These are phyloP conservation scores for Talaromyces ruber DNA, from an alignment of 495 filamentous ascomycete genomes.

Conservation along the genomic window DNA sequence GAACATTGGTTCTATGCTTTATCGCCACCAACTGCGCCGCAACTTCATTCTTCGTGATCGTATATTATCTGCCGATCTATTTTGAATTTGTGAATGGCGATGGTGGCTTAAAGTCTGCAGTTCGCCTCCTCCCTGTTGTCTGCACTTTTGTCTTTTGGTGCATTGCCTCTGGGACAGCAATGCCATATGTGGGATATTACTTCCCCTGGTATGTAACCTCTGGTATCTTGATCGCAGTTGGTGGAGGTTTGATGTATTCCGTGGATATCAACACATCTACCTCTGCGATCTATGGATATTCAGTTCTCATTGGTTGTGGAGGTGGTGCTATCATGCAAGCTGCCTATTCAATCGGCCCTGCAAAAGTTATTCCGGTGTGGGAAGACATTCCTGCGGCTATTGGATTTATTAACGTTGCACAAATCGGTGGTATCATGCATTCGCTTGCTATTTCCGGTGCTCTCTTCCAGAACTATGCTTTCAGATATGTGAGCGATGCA, in stretches of 20 bases:
- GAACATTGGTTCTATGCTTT: conserved; percentile 12
- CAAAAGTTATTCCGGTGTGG: conserved; percentile 23
- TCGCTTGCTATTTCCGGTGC: conserved; percentile 48
- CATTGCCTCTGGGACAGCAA: conserved; percentile 31
- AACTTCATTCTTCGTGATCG: conserved; percentile 14
- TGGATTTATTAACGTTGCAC: conserved; percentile 44
- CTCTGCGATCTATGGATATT: conserved; percentile 37
- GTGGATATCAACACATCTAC: conserved; percentile 19
- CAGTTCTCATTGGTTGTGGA: conserved; percentile 43
- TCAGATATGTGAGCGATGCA: neutral
- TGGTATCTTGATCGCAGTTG: conserved; percentile 35
- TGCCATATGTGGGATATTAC: conserved; percentile 39
- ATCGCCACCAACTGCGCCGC: conserved; percentile 14
- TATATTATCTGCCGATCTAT: conserved; percentile 47
- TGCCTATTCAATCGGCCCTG: conserved; percentile 45
- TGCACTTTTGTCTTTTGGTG: conserved; percentile 13
- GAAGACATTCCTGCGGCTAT: conserved; percentile 32
- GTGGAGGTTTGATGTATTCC: conserved; percentile 31
- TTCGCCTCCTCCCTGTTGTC: conserved; percentile 26
- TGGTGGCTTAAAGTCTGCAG: conserved; percentile 21
- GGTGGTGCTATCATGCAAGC: conserved; percentile 43
- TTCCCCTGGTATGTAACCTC: conserved; percentile 47
- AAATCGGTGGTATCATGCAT: conserved; percentile 44
- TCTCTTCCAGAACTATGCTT: conserved; percentile 42
- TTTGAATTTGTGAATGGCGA: conserved; percentile 37